A percentile compares a stretch with the other conserved stretches of the same genome.
These are phyloP conservation scores for Sarocladium oryzae DNA, from an alignment of 2,329 filamentous ascomycete genomes.

Conservation along the genomic window DNA sequence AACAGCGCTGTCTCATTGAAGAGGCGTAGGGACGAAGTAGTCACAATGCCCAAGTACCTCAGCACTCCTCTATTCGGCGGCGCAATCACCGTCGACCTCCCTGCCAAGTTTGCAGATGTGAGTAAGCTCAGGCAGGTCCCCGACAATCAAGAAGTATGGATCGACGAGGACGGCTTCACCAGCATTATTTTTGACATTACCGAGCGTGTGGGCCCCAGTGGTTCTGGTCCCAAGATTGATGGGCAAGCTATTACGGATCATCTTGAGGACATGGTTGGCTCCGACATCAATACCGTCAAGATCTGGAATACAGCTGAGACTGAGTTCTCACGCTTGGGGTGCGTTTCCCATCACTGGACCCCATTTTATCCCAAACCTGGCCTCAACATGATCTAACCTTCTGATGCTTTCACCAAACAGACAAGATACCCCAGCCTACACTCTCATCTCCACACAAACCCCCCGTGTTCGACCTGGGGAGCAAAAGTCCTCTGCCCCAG, in stretches of 20 bases:
- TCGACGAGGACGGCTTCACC: conserved; percentile 76
- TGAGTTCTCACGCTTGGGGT: conserved; percentile 50
- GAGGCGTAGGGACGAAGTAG: background rate
- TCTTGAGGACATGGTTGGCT: conserved; percentile 62
- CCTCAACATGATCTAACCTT: no score
- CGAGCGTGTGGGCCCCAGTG: conserved; percentile 61
- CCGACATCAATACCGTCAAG: conserved; percentile 54
- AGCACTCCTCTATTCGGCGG: conserved; percentile 63
- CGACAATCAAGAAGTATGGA: conserved; percentile 87
- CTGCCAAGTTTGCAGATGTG: conserved; percentile 62
- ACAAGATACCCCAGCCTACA: conserved; percentile 53
- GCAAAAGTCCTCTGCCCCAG: conserved; percentile 33
- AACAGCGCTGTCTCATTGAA: no score
- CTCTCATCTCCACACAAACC: conserved; percentile 61
- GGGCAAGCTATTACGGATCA: conserved; percentile 64
- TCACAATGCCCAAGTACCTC: conserved; percentile 33
- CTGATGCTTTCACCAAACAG: conserved; percentile 14
- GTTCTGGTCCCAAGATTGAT: conserved; percentile 48
- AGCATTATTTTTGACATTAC: conserved; percentile 88
- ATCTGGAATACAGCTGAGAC: conserved; percentile 61
- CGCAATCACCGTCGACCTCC: conserved; percentile 63
- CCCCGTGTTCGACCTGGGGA: conserved; percentile 28
- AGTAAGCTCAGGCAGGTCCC: conserved; percentile 70
- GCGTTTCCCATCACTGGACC: conserved; percentile 18
- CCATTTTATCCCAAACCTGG: conserved; percentile 22